These are phyloP conservation scores for Pyrenopolyporus hunteri DNA, from an alignment of 495 filamentous ascomycete species.

Conservation along the genomic window DNA sequence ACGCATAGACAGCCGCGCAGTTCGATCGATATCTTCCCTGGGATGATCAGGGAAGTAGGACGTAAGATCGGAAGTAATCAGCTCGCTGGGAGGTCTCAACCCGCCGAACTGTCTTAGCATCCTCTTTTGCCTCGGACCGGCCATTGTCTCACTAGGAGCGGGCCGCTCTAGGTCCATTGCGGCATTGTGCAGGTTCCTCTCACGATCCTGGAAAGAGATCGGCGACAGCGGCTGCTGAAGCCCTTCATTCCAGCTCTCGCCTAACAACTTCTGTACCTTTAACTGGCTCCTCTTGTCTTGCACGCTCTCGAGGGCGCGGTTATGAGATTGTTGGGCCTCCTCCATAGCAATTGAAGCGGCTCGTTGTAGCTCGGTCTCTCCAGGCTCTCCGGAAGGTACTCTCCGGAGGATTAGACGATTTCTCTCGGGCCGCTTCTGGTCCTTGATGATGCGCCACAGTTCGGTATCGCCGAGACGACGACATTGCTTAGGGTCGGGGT, in stretches of 20 bases:
- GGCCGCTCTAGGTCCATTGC: slow-evolving; percentile 64
- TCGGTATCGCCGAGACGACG: slow-evolving; percentile 82
- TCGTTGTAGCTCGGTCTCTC: slow-evolving; percentile 76
- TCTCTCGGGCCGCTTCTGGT: slow-evolving; percentile 76
- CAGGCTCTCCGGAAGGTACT: slow-evolving; percentile 84
- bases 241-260: slow-evolving; percentile 79
- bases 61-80: slow-evolving; percentile 93
- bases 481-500: slow-evolving; percentile 77
- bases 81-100: slow-evolving; percentile 88
- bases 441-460: slow-evolving; percentile 81
- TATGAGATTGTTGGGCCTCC: slow-evolving; percentile 76
- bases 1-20: slow-evolving; percentile 86
- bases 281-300: slow-evolving; percentile 68
- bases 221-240: slow-evolving; percentile 83
- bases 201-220: slow-evolving; percentile 66
- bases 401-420: slow-evolving; percentile 89
- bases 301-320: slow-evolving; percentile 65
- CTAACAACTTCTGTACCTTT: slow-evolving; percentile 83
- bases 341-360: slow-evolving; percentile 84
- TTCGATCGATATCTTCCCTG: slow-evolving; percentile 89
- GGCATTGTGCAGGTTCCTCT: slow-evolving; percentile 67
- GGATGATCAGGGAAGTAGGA: slow-evolving; percentile 98
- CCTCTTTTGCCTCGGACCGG: slow-evolving; percentile 64
- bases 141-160: slow-evolving; percentile 57
- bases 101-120: slow-evolving; percentile 77